A percentile compares a stretch with the other conserved stretches of the same genome.
Evolutionary conservation across 2,329 filamentous ascomycete genomes (phyloP).

Genomic region (Penicillium sp.): DNA sequence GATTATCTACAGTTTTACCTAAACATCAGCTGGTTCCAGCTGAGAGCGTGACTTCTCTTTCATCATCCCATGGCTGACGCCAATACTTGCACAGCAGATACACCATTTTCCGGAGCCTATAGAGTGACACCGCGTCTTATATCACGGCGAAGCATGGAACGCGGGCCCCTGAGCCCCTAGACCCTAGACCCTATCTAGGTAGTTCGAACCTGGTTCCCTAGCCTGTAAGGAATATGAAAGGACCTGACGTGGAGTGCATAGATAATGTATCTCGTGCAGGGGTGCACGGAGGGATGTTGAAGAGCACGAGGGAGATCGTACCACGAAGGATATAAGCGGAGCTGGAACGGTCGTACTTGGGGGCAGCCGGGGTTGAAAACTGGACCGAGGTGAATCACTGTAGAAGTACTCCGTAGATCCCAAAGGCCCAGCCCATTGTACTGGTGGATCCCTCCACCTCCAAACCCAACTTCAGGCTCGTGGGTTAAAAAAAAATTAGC

Average conservation of each 20-base stretch:
- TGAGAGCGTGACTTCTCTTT: background rate
- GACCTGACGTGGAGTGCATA: background rate
- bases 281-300: background rate
- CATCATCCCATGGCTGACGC: background rate
- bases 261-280: background rate
- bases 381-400: conserved; percentile 2
- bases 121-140: conserved; percentile 13
- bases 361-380: conserved; percentile 9
- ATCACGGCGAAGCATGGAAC: conserved; percentile 4
- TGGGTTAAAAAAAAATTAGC: background rate
- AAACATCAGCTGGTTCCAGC: background rate
- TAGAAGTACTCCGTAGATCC: background rate
- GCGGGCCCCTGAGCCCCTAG: background rate
- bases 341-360: conserved; percentile 10
- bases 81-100: conserved; percentile 6
- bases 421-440: background rate
- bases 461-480: background rate
- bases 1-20: background rate
- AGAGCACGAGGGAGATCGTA: conserved; percentile 4
- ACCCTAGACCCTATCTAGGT: background rate
- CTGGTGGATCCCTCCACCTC: background rate
- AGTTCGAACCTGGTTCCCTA: background rate
- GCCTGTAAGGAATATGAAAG: background rate
- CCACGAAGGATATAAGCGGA: conserved; percentile 1
- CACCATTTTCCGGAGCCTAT: conserved; percentile 5